Conservation (phyloP, 2,329 filamentous ascomycete genomes). For the Sporothrix euskadiensis region DNA sequence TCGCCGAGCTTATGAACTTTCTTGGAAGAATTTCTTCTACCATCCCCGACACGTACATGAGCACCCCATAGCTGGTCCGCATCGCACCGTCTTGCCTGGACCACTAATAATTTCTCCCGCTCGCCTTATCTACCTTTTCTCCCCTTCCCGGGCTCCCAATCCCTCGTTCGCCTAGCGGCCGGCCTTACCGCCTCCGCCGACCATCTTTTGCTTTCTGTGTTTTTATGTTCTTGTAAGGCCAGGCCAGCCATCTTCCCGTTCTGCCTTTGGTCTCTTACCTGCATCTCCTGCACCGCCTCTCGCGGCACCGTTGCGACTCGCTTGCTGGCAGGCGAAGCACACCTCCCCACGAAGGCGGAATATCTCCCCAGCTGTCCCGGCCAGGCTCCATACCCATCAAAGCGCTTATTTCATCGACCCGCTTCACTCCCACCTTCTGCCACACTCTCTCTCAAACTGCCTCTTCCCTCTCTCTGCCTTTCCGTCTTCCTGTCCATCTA, state of each 20-base stretch:
- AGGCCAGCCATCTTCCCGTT: not conserved
- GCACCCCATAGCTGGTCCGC: not conserved
- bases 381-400: conserved; percentile 20
- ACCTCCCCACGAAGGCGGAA: conserved; percentile 26
- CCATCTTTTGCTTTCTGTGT: too few species aligned
- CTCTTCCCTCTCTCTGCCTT: not conserved
- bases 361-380: conserved; percentile 22
- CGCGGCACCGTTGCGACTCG: not conserved
- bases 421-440: conserved; percentile 18
- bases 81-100: not conserved
- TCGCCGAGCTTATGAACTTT: not conserved
- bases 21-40: conserved; percentile 19
- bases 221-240: not conserved
- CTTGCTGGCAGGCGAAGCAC: not conserved
- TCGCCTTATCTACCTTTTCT: conserved; percentile 12
- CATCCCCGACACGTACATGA: not conserved
- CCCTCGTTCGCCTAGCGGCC: not conserved
- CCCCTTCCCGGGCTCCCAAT: conserved; percentile 5
- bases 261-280: not conserved
- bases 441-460: not conserved
- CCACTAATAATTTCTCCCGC: conserved; percentile 23
- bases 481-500: not conserved
- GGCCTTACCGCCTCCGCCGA: not conserved
- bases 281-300: conserved; percentile 10
- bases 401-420: conserved; percentile 17